Percentiles rank a stretch among this genome's conserved stretches.
These are phyloP conservation scores for Bipolaris victoriae DNA, from an alignment of 2,329 filamentous ascomycete species.

Conservation along the genomic window DNA sequence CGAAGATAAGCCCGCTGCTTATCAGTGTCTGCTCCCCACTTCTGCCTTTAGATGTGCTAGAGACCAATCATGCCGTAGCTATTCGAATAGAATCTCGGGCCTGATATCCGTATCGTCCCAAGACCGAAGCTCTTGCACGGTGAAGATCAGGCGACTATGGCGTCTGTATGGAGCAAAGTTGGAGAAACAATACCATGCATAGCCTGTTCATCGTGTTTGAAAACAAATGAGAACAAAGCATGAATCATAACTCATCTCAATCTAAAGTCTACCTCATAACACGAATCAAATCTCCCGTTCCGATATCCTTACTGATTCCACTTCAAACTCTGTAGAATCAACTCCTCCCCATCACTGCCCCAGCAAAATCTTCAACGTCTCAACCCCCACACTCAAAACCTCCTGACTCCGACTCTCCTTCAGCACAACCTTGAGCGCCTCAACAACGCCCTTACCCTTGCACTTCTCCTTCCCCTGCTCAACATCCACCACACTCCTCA, in stretches of 20 bases:
- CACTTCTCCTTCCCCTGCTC: slow-evolving; percentile 44
- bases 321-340: too few relatives aligned
- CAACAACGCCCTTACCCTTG: slow-evolving; percentile 67
- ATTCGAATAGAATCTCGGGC: slow-evolving; percentile 30
- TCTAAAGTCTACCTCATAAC: not conserved
- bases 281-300: not conserved
- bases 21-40: slow-evolving; percentile 15
- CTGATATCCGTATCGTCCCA: slow-evolving; percentile 26
- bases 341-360: slow-evolving; percentile 18
- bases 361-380: slow-evolving; percentile 73
- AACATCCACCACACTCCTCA: slow-evolving; percentile 74
- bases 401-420: slow-evolving; percentile 71
- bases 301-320: too few relatives aligned
- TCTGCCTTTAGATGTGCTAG: not conserved
- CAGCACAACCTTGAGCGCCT: slow-evolving; percentile 71
- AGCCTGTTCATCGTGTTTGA: not conserved
- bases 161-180: not conserved
- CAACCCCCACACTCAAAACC: slow-evolving; percentile 73
- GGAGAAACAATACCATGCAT: not conserved
- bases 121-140: not conserved
- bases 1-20: slow-evolving; percentile 20
- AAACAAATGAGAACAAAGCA: too few relatives aligned
- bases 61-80: slow-evolving; percentile 9
- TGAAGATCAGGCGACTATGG: not conserved
- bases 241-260: not conserved